Evolutionary conservation across 2,329 filamentous ascomycete species (phyloP).

Genomic region (Hypoxylon sp.): DNA sequence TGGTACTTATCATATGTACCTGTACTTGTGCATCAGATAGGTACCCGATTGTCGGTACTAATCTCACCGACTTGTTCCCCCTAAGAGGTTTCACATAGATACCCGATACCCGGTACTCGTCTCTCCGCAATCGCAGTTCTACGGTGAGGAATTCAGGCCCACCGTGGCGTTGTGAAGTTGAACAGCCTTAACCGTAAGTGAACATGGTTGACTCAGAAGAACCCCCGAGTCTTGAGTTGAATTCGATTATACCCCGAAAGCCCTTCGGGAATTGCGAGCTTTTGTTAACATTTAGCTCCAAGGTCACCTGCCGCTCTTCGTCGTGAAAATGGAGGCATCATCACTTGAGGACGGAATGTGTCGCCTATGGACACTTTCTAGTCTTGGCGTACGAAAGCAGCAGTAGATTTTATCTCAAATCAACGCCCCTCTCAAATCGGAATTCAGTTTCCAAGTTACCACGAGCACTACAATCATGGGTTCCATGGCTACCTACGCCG

Average conservation of each 20-base stretch:
- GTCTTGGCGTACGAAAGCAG: not conserved
- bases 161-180: not conserved
- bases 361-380: not conserved
- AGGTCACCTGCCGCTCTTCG: not conserved
- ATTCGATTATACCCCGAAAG: not conserved
- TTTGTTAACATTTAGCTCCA: not conserved
- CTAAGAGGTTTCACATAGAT: not conserved
- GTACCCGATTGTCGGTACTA: not conserved
- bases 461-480: not conserved
- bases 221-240: not conserved
- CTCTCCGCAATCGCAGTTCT: not conserved
- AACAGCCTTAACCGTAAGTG: not conserved
- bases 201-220: not conserved
- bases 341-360: not conserved
- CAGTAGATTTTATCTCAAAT: not conserved
- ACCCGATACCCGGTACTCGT: not conserved
- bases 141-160: not conserved
- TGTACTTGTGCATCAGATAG: not conserved
- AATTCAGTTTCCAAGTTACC: not conserved
- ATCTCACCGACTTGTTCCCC: not conserved
- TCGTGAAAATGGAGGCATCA: not conserved
- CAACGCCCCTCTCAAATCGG: not conserved
- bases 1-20: not conserved
- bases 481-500: constrained; percentile 54
- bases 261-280: not conserved